Conservation (phyloP, 2,329 filamentous ascomycete genomes). For the Dothidotthia symphoricarpi region DNA sequence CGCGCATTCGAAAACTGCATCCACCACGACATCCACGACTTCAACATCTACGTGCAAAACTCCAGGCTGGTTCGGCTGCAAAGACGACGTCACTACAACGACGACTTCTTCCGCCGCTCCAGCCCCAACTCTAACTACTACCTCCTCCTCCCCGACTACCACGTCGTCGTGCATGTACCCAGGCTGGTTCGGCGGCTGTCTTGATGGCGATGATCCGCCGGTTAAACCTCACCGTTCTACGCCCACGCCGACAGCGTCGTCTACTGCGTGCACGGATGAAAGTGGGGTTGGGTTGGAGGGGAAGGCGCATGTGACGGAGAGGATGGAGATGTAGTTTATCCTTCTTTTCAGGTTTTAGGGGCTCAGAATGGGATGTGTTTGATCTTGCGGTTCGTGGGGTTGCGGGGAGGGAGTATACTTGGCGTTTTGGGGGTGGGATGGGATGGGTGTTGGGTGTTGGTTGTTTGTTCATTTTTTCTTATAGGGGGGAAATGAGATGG, state of each 20-base stretch:
- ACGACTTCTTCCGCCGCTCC: slow-evolving; percentile 26
- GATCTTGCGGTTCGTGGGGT: no score
- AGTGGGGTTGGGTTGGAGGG: slow-evolving; percentile 30
- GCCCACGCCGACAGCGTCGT: slow-evolving; percentile 17
- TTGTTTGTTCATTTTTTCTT: no score
- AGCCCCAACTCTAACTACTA: slow-evolving; percentile 32
- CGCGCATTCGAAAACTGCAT: slow-evolving; percentile 45
- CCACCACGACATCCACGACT: slow-evolving; percentile 38
- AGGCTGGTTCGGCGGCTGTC: slow-evolving; percentile 51
- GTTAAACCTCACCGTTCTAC: slow-evolving; percentile 24
- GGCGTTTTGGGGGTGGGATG: no score
- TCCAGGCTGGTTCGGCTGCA: slow-evolving; percentile 66
- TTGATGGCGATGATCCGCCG: slow-evolving; percentile 48
- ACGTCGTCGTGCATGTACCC: slow-evolving; percentile 45
- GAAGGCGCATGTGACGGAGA: slow-evolving; percentile 16
- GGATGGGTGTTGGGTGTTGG: no score
- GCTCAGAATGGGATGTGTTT: no score
- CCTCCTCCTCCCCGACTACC: slow-evolving; percentile 20
- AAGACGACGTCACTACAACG: slow-evolving; percentile 49
- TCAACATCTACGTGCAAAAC: slow-evolving; percentile 47
- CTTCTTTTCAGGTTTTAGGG: no score
- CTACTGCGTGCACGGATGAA: slow-evolving; percentile 26
- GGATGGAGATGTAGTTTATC: slow-evolving; percentile 32
- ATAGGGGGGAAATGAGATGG: no score
- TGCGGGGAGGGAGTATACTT: no score